A percentile compares a stretch with the other conserved stretches of the same genome.
Conservation (phyloP, 768 basidiomycete genomes). For the Lactarius evosmus region DNA sequence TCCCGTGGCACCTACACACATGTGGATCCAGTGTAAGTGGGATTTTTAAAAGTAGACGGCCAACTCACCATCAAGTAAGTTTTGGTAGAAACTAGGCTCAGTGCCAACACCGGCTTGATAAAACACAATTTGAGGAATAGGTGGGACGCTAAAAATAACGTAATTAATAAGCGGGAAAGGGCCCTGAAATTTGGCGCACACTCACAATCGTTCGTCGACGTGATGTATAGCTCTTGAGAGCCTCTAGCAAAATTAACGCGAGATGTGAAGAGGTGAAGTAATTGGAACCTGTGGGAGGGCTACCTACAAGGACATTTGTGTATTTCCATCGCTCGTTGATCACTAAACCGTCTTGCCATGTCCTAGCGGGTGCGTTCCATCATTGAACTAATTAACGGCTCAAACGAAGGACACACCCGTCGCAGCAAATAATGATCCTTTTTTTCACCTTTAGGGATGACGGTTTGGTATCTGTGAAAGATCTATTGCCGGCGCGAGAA, state of each 20-base stretch:
- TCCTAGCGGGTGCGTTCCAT: constrained; percentile 39
- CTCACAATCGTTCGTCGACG: constrained; percentile 34
- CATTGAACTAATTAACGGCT: not conserved
- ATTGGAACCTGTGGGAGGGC: not conserved
- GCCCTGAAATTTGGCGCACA: not conserved
- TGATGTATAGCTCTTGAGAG: constrained; percentile 35
- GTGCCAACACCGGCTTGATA: constrained; percentile 47
- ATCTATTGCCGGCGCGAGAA: constrained; percentile 10
- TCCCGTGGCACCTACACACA: constrained; percentile 55
- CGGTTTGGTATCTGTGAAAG: constrained; percentile 11
- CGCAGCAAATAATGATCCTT: constrained; percentile 69
- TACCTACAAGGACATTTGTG: constrained; percentile 35
- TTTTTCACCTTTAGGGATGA: constrained; percentile 13
- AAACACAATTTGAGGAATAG: constrained; percentile 35
- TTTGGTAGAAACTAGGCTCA: constrained; percentile 53
- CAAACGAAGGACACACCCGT: constrained; percentile 49
- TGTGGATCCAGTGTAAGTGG: constrained; percentile 12
- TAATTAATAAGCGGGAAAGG: not conserved
- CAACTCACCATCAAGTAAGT: constrained; percentile 55
- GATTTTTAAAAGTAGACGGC: not conserved
- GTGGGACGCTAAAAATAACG: constrained; percentile 26
- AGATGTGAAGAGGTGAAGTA: not conserved
- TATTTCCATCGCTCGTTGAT: constrained; percentile 34
- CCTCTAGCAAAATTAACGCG: constrained; percentile 25
- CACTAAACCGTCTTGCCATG: constrained; percentile 62